Percentiles rank a stretch among this genome's conserved stretches.
phyloP scores from a whole-genome alignment of 2,329 filamentous ascomycete species.

The Dichotomopilus funicola region DNA sequence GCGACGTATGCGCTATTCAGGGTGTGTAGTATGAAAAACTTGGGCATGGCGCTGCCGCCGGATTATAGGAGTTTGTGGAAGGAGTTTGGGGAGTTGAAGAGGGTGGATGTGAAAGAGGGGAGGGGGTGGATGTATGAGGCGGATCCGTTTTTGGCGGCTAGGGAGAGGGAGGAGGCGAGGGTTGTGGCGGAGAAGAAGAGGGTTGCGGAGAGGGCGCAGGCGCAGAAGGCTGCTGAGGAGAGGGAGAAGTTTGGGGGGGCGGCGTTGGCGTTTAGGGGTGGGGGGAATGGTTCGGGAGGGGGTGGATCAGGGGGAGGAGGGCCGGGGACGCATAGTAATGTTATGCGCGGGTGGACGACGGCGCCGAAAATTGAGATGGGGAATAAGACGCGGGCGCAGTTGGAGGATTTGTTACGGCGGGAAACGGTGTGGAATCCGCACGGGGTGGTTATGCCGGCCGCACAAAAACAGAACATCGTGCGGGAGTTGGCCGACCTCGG shows the following conservation, averaged over 20 bases:
- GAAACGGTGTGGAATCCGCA: constrained; percentile 85
- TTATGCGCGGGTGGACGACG: constrained; percentile 70
- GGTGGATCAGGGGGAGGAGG: constrained; percentile 35
- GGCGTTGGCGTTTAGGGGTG: constrained; percentile 41
- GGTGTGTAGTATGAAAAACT: constrained; percentile 90
- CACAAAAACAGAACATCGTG: constrained; percentile 54
- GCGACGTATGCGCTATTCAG: constrained; percentile 88
- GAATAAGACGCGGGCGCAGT: constrained; percentile 65
- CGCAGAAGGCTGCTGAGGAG: constrained; percentile 57
- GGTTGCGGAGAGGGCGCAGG: constrained; percentile 60
- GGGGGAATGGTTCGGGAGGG: constrained; percentile 25
- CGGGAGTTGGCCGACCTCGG: constrained; percentile 70
- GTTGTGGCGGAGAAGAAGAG: constrained; percentile 72
- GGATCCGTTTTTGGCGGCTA: constrained; percentile 78
- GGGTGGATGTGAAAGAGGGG: constrained; percentile 70
- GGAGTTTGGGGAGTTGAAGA: constrained; percentile 77
- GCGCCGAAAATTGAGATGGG: constrained; percentile 94
- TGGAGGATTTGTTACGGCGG: constrained; percentile 72
- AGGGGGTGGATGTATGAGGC: constrained; percentile 89
- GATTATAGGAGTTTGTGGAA: constrained; percentile 90
- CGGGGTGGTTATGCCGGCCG: constrained; percentile 55
- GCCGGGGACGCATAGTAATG: constrained; percentile 32
- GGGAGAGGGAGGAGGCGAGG: constrained; percentile 73
- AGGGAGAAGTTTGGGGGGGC: constrained; percentile 48
- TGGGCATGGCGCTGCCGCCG: constrained; percentile 89